Conservation (phyloP, 331 rosid genomes). For the Pyrus hybrid region DNA sequence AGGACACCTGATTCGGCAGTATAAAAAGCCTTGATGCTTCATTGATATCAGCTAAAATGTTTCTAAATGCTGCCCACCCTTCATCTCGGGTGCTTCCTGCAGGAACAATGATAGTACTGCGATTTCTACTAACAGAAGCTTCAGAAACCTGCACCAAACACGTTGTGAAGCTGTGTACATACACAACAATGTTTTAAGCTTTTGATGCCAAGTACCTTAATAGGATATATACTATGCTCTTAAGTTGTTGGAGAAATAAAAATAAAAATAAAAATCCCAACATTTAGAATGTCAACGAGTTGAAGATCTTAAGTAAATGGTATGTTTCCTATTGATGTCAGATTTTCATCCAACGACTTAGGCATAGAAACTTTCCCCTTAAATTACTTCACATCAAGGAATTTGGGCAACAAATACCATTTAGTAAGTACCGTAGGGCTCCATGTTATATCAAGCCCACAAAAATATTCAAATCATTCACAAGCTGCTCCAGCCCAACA, state of each 20-base stretch:
- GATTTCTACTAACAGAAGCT: conserved; percentile 98
- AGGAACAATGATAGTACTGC: conserved; percentile 98
- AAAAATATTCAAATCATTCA: neutral
- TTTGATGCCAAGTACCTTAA: neutral
- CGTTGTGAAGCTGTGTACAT: neutral
- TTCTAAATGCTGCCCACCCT: conserved; percentile 98
- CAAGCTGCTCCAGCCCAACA: neutral
- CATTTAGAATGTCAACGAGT: neutral
- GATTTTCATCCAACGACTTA: neutral
- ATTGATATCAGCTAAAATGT: conserved; percentile 91
- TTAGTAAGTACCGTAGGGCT: neutral
- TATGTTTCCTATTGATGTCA: neutral
- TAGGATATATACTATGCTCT: neutral
- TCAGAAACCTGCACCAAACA: conserved; percentile 70
- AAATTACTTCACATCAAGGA: neutral
- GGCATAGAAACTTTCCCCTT: neutral
- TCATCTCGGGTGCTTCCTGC: conserved; percentile 95
- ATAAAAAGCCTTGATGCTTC: conserved; percentile 96
- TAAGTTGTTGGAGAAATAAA: neutral
- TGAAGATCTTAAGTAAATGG: neutral
- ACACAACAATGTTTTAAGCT: neutral
- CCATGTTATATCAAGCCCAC: neutral
- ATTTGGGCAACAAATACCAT: neutral
- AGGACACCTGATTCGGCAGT: conserved; percentile 80
- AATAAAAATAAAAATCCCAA: neutral